Percentiles rank a stretch among this genome's conserved stretches.
These are phyloP conservation scores for Cryptococcus maquisensis DNA, from an alignment of 1,284 basidiomycete species.

Conservation along the genomic window DNA sequence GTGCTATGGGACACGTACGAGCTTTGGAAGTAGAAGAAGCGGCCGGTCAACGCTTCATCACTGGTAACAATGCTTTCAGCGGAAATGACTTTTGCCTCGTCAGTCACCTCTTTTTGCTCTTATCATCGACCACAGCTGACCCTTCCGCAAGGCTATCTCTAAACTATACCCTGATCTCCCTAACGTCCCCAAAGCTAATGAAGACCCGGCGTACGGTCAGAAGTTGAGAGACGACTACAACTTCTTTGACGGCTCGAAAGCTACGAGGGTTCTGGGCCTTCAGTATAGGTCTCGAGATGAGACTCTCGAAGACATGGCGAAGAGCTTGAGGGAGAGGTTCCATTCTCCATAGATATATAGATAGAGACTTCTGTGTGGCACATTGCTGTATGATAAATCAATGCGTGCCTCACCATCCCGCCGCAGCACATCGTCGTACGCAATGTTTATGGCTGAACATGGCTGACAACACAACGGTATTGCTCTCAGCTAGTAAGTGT, in stretches of 20 bases:
- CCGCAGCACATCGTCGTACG: no score
- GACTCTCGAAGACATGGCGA: conserved; percentile 33
- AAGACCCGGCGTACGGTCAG: conserved; percentile 11
- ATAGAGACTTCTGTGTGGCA: no score
- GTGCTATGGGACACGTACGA: conserved; percentile 58
- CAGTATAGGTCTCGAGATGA: conserved; percentile 32
- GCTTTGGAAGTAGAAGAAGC: conserved; percentile 58
- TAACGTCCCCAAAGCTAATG: conserved; percentile 35
- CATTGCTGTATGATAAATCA: no score
- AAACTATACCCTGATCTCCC: conserved; percentile 29
- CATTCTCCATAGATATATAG: neutral
- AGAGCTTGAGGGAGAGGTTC: conserved; percentile 34
- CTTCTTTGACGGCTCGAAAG: conserved; percentile 34
- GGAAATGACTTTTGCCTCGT: conserved; percentile 34
- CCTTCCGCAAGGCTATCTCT: neutral
- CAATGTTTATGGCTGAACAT: no score
- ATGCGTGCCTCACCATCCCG: no score
- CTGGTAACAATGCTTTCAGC: conserved; percentile 45
- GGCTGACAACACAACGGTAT: no score
- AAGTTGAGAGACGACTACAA: conserved; percentile 22
- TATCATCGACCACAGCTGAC: neutral
- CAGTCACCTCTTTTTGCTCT: neutral
- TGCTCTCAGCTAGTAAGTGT: no score
- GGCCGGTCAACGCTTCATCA: conserved; percentile 59
- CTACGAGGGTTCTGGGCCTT: conserved; percentile 34